A percentile compares a stretch with the other conserved stretches of the same genome.
phyloP scores from a whole-genome alignment of 73 alveolate genomes.

The Symbiodinium pilosum region DNA sequence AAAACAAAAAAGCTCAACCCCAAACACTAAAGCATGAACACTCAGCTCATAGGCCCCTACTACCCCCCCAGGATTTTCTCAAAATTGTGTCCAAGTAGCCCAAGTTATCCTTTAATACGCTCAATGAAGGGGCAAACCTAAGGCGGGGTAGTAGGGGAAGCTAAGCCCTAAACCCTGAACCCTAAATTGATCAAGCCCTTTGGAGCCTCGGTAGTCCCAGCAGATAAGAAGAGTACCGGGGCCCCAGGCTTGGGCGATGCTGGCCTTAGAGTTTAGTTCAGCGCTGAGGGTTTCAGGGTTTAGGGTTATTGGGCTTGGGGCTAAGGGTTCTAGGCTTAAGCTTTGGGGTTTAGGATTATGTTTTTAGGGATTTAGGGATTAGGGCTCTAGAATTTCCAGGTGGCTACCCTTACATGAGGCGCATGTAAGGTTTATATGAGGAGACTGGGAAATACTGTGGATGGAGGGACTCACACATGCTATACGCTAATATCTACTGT shows the following conservation, averaged over 20 bases:
- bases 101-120: no score
- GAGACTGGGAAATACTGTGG: no score
- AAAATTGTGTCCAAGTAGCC: no score
- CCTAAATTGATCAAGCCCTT: not conserved
- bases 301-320: not conserved
- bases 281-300: not conserved
- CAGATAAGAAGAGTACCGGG: constrained; percentile 56
- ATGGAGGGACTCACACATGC: no score
- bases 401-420: no score
- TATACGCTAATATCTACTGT: no score
- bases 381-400: no score
- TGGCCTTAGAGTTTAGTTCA: not conserved
- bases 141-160: no score
- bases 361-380: not conserved
- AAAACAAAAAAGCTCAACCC: not conserved
- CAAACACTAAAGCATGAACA: not conserved
- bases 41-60: no score
- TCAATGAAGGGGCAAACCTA: no score
- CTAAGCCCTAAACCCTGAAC: not conserved
- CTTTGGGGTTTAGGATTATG: not conserved
- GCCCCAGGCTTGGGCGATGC: constrained; percentile 84
- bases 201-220: constrained; percentile 70
- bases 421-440: no score
- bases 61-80: no score
- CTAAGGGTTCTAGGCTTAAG: not conserved